A percentile compares a stretch with the other conserved stretches of the same genome.
Evolutionary conservation across 139 green algal species (phyloP).

Genomic region (Yamagishiella unicocca): DNA sequence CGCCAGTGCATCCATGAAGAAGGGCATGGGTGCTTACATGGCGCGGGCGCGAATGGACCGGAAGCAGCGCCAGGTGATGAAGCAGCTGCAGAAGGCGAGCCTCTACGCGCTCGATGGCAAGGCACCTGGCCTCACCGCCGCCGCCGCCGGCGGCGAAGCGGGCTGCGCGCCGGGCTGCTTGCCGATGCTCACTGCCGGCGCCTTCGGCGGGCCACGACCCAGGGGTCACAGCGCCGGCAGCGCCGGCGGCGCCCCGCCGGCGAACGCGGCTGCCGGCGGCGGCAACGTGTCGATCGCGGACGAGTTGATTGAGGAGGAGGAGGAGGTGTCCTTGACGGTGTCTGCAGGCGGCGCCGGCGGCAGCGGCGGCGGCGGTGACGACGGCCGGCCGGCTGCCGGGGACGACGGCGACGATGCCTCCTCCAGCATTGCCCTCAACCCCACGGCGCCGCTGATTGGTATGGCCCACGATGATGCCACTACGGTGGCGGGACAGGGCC

Average conservation of each 20-base stretch:
- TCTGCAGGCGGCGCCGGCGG: neutral
- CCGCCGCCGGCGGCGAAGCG: neutral
- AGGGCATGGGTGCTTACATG: too few species aligned
- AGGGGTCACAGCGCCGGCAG: neutral
- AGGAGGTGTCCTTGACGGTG: neutral
- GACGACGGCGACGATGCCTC: neutral
- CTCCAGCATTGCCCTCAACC: neutral
- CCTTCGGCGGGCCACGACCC: neutral
- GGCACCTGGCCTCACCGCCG: neutral
- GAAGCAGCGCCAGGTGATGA: too few species aligned
- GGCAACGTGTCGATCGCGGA: neutral
- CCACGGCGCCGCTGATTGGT: neutral
- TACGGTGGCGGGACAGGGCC: neutral
- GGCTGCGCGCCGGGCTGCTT: too few species aligned
- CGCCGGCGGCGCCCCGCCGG: neutral
- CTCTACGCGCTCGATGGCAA: neutral
- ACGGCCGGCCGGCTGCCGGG: neutral
- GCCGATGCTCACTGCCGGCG: neutral
- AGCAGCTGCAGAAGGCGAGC: too few species aligned
- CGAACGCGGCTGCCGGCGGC: neutral
- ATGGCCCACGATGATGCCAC: neutral
- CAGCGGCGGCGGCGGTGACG: neutral
- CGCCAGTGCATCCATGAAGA: too few species aligned
- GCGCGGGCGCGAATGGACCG: too few species aligned
- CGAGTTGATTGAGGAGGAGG: slow-evolving; percentile 27